A percentile compares a stretch with the other conserved stretches of the same genome.
Evolutionary conservation across 257 asterid genomes (phyloP).

Genomic region (Salvia miltiorrhiza): DNA sequence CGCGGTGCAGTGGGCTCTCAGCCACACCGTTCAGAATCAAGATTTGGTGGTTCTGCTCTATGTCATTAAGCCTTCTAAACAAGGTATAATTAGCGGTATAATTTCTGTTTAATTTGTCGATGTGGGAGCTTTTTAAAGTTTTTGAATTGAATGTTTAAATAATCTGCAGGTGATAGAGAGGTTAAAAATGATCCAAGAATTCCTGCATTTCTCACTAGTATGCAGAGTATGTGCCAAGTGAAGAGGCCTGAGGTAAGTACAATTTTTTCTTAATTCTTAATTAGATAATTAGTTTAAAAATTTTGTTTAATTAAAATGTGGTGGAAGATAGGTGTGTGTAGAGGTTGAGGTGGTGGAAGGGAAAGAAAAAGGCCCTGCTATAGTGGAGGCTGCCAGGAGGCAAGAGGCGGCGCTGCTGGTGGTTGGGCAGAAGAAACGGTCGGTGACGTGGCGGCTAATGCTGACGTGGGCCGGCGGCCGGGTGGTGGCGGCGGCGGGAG

Average conservation of each 20-base stretch:
- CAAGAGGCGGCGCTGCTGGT: constrained; percentile 51
- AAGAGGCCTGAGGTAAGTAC: constrained; percentile 73
- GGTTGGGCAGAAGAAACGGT: constrained; percentile 70
- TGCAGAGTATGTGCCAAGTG: constrained; percentile 54
- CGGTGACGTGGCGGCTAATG: constrained; percentile 66
- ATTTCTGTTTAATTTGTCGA: neutral
- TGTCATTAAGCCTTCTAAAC: constrained; percentile 48
- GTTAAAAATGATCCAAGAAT: constrained; percentile 37
- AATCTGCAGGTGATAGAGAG: constrained; percentile 34
- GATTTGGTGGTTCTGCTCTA: constrained; percentile 58
- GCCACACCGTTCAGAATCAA: constrained; percentile 65
- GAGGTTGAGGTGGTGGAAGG: constrained; percentile 65
- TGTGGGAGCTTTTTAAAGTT: neutral
- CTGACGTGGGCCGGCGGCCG: constrained; percentile 68
- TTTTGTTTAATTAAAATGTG: too few species aligned
- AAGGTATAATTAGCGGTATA: constrained; percentile 35
- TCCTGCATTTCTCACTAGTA: constrained; percentile 48
- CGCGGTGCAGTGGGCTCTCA: constrained; percentile 76
- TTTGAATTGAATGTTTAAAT: neutral
- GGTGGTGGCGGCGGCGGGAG: constrained; percentile 27
- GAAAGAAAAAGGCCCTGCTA: constrained; percentile 60
- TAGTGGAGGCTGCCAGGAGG: constrained; percentile 56
- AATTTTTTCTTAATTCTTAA: neutral
- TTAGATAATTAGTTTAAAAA: too few species aligned
- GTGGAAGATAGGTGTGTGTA: constrained; percentile 39